phyloP scores from a whole-genome alignment of 1,284 basidiomycete species.

The Pseudozyma pruni region DNA sequence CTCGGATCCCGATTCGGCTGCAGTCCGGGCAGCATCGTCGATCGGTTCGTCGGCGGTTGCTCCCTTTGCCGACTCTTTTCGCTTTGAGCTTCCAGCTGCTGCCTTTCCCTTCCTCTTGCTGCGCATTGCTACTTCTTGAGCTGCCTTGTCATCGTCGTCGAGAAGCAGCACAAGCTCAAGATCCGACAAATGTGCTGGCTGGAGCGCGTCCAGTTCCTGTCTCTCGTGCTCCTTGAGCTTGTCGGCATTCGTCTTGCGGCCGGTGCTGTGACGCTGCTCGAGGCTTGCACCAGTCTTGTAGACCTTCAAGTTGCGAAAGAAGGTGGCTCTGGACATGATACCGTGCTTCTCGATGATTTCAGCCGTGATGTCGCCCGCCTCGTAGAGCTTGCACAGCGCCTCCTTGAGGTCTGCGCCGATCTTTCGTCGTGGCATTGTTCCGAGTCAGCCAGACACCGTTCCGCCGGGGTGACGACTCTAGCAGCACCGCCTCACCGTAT shows the following conservation, averaged over 20 bases:
- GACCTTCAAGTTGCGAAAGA: constrained; percentile 48
- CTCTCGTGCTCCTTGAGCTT: constrained; percentile 47
- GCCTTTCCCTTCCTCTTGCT: constrained; percentile 26
- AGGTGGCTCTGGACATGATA: constrained; percentile 52
- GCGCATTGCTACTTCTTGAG: not conserved
- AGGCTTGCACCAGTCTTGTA: constrained; percentile 49
- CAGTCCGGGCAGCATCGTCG: not conserved
- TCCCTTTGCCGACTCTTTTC: constrained; percentile 7
- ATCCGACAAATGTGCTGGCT: constrained; percentile 26
- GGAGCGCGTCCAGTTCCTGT: constrained; percentile 33
- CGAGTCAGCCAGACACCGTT: not conserved
- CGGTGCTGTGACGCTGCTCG: constrained; percentile 49
- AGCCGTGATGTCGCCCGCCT: constrained; percentile 48
- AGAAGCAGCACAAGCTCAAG: constrained; percentile 32
- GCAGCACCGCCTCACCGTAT: too few species aligned
- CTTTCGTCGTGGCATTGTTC: constrained; percentile 43
- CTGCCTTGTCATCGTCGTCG: constrained; percentile 21
- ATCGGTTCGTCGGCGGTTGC: not conserved
- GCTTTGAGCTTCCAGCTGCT: constrained; percentile 7
- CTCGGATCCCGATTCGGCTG: constrained; percentile 29
- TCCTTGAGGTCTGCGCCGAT: constrained; percentile 54
- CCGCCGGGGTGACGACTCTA: too few species aligned
- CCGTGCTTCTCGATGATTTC: constrained; percentile 51
- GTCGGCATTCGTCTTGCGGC: constrained; percentile 50
- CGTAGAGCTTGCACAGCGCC: constrained; percentile 52